Conservation (phyloP, 371 early-diverging fungal species). For the Coemansia sp. region DNA sequence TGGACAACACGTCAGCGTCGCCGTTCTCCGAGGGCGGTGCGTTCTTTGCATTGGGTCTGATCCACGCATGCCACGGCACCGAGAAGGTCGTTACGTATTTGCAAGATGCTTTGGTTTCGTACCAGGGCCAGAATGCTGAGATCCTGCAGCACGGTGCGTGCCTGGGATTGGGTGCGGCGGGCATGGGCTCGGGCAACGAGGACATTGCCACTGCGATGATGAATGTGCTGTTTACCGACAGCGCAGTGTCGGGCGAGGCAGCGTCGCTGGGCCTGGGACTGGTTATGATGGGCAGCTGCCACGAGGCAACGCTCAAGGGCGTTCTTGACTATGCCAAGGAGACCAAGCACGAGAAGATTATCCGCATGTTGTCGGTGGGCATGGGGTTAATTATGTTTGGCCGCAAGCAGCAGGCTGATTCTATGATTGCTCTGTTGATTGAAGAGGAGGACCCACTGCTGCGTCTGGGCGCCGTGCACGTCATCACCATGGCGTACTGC, state of each 20-base stretch:
- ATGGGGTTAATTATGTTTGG: conserved; percentile 96
- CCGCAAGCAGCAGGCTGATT: conserved; percentile 90
- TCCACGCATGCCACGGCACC: conserved; percentile 91
- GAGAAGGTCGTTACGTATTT: conserved; percentile 78
- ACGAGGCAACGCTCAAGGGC: conserved; percentile 80
- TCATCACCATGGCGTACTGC: conserved; percentile 96
- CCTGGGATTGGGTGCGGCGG: conserved; percentile 95
- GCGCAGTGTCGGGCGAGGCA: conserved; percentile 97
- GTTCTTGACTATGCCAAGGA: conserved; percentile 95
- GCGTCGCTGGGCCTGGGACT: conserved; percentile 98
- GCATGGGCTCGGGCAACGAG: conserved; percentile 88
- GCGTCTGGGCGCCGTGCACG: conserved; percentile 95
- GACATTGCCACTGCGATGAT: conserved; percentile 85
- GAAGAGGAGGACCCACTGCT: conserved; percentile 93
- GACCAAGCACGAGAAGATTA: conserved; percentile 98
- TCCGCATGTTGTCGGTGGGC: conserved; percentile 92
- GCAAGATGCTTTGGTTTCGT: conserved; percentile 67
- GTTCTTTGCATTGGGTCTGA: conserved; percentile 96
- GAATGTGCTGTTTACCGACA: conserved; percentile 86
- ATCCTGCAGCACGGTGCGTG: conserved; percentile 97
- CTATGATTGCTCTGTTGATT: conserved; percentile 74
- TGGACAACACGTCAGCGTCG: conserved; percentile 79
- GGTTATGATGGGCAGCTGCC: conserved; percentile 93
- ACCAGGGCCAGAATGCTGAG: conserved; percentile 76
- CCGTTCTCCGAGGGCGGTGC: conserved; percentile 98